Conservation (phyloP, 140 eudicot species). For the Senecio squalidus region DNA sequence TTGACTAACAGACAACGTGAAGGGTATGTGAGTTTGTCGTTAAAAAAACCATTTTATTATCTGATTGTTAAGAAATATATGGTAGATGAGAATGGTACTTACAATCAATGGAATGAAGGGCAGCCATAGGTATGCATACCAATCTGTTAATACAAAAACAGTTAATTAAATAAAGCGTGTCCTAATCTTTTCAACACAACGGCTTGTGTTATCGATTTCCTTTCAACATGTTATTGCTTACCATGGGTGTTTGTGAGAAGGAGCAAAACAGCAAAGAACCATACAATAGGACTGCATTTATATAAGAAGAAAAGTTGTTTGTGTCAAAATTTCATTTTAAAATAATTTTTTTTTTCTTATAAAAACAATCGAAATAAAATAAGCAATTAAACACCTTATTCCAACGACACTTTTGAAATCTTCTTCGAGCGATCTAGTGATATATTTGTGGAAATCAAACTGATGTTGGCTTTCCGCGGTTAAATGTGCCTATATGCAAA, state of each 20-base stretch:
- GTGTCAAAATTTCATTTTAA: background rate
- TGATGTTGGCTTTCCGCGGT: slow-evolving; percentile 37
- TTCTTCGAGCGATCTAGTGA: slow-evolving; percentile 60
- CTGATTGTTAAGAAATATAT: too few species aligned
- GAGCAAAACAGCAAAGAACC: slow-evolving; percentile 46
- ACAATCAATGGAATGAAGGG: slow-evolving; percentile 64
- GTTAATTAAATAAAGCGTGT: background rate
- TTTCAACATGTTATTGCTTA: slow-evolving; percentile 11
- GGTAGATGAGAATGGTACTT: slow-evolving; percentile 18
- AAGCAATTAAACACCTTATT: slow-evolving; percentile 44
- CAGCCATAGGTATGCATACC: slow-evolving; percentile 60
- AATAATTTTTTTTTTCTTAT: background rate
- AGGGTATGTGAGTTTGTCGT: too few species aligned
- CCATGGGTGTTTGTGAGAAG: slow-evolving; percentile 56
- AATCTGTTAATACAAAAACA: slow-evolving; percentile 29
- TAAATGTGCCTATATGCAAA: slow-evolving; percentile 44
- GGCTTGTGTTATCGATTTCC: too few species aligned
- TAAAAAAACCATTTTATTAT: too few species aligned
- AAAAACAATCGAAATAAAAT: background rate
- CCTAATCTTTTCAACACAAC: too few species aligned
- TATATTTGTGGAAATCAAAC: slow-evolving; percentile 55
- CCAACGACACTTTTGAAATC: slow-evolving; percentile 58
- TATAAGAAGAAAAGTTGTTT: background rate
- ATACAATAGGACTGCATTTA: slow-evolving; percentile 50
- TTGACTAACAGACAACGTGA: too few species aligned